Evolutionary conservation across 139 green algal genomes (phyloP).

Genomic region (Axilococcus clingmanii): DNA sequence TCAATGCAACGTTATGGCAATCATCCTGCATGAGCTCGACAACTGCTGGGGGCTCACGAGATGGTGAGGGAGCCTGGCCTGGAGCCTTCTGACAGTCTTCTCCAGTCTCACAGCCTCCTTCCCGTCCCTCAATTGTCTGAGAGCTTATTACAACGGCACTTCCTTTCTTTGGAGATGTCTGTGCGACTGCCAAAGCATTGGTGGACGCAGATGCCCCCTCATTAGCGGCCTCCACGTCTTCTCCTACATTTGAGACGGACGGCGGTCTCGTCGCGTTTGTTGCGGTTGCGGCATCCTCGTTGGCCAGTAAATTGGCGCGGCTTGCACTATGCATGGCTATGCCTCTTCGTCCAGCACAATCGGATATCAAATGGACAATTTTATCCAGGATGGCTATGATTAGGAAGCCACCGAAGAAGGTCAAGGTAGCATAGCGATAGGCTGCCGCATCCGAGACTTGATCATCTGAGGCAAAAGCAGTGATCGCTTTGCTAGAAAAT

Average conservation of each 20-base stretch:
- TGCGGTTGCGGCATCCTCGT: background rate
- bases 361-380: constrained; percentile 29
- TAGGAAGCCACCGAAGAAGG: constrained; percentile 53
- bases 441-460: constrained; percentile 17
- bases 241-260: background rate
- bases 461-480: constrained; percentile 32
- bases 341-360: background rate
- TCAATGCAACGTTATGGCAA: constrained; percentile 18
- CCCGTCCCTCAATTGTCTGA: background rate
- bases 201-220: background rate
- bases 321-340: constrained; percentile 1
- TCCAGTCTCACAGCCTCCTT: background rate
- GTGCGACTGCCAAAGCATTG: background rate
- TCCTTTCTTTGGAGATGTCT: background rate
- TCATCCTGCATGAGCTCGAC: constrained; percentile 22
- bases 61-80: background rate
- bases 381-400: constrained; percentile 36
- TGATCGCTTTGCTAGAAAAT: constrained; percentile 36
- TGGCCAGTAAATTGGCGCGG: constrained; percentile 6
- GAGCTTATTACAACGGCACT: background rate
- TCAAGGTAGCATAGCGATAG: constrained; percentile 41
- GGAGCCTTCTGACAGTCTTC: background rate
- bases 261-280: background rate
- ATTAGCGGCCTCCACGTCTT: background rate
- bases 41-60: constrained; percentile 1